These are phyloP conservation scores for Colletotrichum spinosum DNA, from an alignment of 2,329 filamentous ascomycete genomes.

Conservation along the genomic window DNA sequence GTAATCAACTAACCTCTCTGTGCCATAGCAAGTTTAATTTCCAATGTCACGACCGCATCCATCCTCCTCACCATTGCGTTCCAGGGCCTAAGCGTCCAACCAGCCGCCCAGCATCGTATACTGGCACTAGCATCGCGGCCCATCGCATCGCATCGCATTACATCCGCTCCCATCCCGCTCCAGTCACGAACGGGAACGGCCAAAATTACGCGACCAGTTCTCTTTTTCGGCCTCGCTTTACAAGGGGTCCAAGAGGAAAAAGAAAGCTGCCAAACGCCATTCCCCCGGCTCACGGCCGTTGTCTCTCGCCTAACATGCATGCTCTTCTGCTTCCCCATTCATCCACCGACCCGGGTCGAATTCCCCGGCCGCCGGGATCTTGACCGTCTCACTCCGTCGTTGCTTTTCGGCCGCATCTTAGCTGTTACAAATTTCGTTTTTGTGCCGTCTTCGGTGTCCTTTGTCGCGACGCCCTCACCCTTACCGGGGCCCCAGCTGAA, in stretches of 20 bases:
- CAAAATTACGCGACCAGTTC: not conserved
- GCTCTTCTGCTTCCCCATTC: slow-evolving; percentile 7
- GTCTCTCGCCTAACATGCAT: not conserved
- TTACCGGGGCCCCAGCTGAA: not conserved
- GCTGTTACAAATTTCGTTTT: not conserved
- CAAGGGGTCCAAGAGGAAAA: slow-evolving; percentile 3
- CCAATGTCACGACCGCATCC: too few relatives aligned
- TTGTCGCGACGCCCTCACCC: slow-evolving; percentile 19
- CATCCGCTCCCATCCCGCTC: slow-evolving; percentile 32
- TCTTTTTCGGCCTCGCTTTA: not conserved
- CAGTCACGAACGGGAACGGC: slow-evolving; percentile 26
- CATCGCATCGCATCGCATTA: slow-evolving; percentile 31
- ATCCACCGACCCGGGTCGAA: slow-evolving; percentile 24
- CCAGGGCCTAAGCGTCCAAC: slow-evolving; percentile 14
- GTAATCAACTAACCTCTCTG: too few relatives aligned
- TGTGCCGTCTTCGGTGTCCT: slow-evolving; percentile 11
- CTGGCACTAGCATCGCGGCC: slow-evolving; percentile 4
- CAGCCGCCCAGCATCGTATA: slow-evolving; percentile 20
- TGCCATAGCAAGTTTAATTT: too few relatives aligned
- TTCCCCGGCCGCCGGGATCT: slow-evolving; percentile 2
- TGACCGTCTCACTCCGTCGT: not conserved
- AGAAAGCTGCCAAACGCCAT: slow-evolving; percentile 15
- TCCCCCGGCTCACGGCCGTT: slow-evolving; percentile 19
- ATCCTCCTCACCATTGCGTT: too few relatives aligned
- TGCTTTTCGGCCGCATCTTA: slow-evolving; percentile 11